phyloP scores from a whole-genome alignment of 1,284 basidiomycete genomes.

The Paramarasmius palmivorus region DNA sequence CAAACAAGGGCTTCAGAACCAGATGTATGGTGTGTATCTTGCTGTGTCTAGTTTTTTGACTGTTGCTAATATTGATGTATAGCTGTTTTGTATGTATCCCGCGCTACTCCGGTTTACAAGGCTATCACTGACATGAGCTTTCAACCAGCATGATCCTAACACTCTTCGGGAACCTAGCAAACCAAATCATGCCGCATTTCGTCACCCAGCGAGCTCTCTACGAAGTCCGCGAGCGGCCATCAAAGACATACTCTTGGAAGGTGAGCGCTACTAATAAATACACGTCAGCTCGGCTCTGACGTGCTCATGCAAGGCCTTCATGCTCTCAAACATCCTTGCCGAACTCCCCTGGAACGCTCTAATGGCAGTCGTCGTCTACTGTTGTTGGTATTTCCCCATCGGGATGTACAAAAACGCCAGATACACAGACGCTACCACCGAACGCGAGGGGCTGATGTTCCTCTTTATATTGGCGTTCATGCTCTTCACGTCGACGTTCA shows the following conservation, averaged over 20 bases:
- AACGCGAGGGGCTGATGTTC: conserved; percentile 25
- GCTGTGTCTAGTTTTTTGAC: too few species aligned
- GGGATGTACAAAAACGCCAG: conserved; percentile 45
- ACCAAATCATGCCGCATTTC: conserved; percentile 31
- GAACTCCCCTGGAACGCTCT: conserved; percentile 71
- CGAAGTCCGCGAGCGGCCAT: conserved; percentile 72
- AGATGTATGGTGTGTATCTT: too few species aligned
- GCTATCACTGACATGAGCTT: too few species aligned
- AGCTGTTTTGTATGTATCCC: too few species aligned
- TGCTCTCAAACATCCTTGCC: conserved; percentile 61
- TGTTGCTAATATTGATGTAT: too few species aligned
- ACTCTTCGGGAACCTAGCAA: conserved; percentile 25
- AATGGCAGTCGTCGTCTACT: conserved; percentile 57
- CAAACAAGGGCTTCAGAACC: conserved; percentile 66
- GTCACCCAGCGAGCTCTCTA: conserved; percentile 48
- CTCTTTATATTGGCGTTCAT: conserved; percentile 11
- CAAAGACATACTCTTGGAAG: conserved; percentile 85
- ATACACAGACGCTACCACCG: conserved; percentile 28
- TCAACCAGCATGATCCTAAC: conserved; percentile 26
- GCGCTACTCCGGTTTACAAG: too few species aligned
- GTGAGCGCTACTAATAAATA: too few species aligned
- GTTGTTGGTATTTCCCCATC: conserved; percentile 75
- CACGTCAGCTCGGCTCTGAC: too few species aligned
- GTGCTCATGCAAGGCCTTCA: conserved; percentile 81
- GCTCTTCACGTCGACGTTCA: neutral